Evolutionary conservation across 352 stramenopile species (phyloP).

Genomic region (Phytophthora palmivora): DNA sequence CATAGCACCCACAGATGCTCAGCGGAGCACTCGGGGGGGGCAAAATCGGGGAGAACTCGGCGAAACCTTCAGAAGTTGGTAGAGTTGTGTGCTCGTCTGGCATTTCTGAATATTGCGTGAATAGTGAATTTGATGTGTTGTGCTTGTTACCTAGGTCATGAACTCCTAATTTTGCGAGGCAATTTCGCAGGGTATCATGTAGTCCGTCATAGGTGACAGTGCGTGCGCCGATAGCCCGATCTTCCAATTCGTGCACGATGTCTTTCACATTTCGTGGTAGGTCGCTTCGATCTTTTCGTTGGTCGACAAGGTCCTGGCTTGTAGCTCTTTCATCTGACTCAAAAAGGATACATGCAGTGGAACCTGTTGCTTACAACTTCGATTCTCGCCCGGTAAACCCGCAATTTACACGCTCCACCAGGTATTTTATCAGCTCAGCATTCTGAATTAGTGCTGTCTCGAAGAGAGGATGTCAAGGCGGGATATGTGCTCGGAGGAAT

Average conservation of each 20-base stretch:
- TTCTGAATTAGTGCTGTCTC: slow-evolving; percentile 7
- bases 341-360: slow-evolving; percentile 12
- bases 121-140: background rate
- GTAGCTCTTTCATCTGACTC: slow-evolving; percentile 5
- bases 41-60: slow-evolving; percentile 10
- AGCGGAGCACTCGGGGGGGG: slow-evolving; percentile 5
- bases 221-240: slow-evolving; percentile 6
- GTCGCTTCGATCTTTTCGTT: slow-evolving; percentile 16
- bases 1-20: slow-evolving; percentile 15
- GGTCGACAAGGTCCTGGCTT: background rate
- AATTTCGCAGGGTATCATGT: slow-evolving; percentile 1
- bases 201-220: slow-evolving; percentile 9
- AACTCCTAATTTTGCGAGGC: slow-evolving; percentile 5
- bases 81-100: background rate
- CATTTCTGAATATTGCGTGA: background rate
- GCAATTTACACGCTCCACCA: background rate
- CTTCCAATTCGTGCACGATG: slow-evolving; percentile 13
- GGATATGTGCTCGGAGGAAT: slow-evolving; percentile 1
- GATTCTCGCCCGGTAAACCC: background rate
- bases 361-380: slow-evolving; percentile 6
- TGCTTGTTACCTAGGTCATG: background rate
- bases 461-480: background rate
- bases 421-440: background rate
- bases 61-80: slow-evolving; percentile 18
- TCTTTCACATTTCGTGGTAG: slow-evolving; percentile 5